A percentile compares a stretch with the other conserved stretches of the same genome.
Evolutionary conservation across 2,329 filamentous ascomycete genomes (phyloP).

Genomic region (Colletotrichum sp.): DNA sequence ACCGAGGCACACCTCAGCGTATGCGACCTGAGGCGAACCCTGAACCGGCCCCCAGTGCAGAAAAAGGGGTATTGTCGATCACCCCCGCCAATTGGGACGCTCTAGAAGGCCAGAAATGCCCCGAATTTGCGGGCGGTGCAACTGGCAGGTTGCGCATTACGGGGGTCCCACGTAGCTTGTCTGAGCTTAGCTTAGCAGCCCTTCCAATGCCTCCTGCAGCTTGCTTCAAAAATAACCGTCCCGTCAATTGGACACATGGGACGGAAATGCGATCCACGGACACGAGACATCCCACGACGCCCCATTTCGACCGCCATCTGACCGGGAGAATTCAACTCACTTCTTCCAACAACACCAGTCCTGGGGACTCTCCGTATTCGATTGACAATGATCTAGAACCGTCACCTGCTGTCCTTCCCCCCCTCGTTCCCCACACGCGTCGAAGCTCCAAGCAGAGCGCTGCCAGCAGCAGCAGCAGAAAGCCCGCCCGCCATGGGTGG

Average conservation of each 20-base stretch:
- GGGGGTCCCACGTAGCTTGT: neutral
- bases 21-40: neutral
- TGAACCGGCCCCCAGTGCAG: neutral
- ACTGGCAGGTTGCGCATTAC: neutral
- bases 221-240: slow-evolving; percentile 7
- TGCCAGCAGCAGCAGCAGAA: neutral
- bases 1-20: neutral
- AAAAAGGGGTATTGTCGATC: slow-evolving; percentile 9
- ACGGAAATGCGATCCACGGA: slow-evolving; percentile 15
- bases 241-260: slow-evolving; percentile 3
- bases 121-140: neutral
- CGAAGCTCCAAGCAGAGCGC: neutral
- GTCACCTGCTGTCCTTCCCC: neutral
- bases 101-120: neutral
- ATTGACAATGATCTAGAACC: slow-evolving; percentile 1
- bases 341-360: neutral
- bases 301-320: neutral
- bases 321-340: neutral
- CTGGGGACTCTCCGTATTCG: neutral
- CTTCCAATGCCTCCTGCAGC: neutral
- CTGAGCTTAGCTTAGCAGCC: slow-evolving; percentile 7
- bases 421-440: neutral
- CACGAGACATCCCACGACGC: slow-evolving; percentile 11
- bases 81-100: neutral
- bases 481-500: slow-evolving; percentile 40